Evolutionary conservation across 2,329 filamentous ascomycete genomes (phyloP).

Genomic region (Stachybotrys echinatus): DNA sequence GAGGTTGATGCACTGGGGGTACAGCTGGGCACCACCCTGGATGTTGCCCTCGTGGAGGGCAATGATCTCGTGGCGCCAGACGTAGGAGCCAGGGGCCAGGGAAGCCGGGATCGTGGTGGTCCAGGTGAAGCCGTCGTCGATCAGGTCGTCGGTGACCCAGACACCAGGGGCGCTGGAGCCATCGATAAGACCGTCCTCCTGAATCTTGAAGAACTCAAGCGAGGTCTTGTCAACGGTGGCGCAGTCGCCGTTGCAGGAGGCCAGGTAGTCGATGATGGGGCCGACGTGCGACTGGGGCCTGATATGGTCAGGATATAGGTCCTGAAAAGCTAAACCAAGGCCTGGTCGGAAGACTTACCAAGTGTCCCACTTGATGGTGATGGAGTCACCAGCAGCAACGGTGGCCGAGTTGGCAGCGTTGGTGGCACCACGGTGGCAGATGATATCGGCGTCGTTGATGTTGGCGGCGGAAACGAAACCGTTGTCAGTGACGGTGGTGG

Average conservation of each 20-base stretch:
- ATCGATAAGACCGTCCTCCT: conserved; percentile 35
- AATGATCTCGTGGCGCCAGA: conserved; percentile 47
- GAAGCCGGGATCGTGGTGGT: conserved; percentile 25
- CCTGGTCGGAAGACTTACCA: conserved; percentile 20
- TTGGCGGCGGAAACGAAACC: conserved; percentile 41
- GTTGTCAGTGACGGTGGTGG: conserved; percentile 28
- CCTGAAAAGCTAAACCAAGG: too few species aligned
- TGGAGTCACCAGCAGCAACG: conserved; percentile 32
- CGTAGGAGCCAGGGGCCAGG: conserved; percentile 34
- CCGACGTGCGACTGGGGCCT: conserved; percentile 37
- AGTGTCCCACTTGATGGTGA: conserved; percentile 33
- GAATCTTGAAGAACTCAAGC: conserved; percentile 61
- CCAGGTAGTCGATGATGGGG: conserved; percentile 60
- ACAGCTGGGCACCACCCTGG: conserved; percentile 43
- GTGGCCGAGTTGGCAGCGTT: conserved; percentile 30
- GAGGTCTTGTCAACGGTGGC: conserved; percentile 43
- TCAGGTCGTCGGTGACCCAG: conserved; percentile 35
- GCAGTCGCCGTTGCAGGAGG: conserved; percentile 53
- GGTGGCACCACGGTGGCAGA: conserved; percentile 36
- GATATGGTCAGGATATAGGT: neutral
- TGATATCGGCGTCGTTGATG: conserved; percentile 35
- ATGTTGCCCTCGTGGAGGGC: conserved; percentile 38
- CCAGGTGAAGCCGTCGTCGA: conserved; percentile 29
- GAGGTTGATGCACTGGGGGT: conserved; percentile 46
- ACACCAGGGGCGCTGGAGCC: conserved; percentile 9